phyloP scores from a whole-genome alignment of 2,329 filamentous ascomycete species.

The Epichloe brachyelytri region DNA sequence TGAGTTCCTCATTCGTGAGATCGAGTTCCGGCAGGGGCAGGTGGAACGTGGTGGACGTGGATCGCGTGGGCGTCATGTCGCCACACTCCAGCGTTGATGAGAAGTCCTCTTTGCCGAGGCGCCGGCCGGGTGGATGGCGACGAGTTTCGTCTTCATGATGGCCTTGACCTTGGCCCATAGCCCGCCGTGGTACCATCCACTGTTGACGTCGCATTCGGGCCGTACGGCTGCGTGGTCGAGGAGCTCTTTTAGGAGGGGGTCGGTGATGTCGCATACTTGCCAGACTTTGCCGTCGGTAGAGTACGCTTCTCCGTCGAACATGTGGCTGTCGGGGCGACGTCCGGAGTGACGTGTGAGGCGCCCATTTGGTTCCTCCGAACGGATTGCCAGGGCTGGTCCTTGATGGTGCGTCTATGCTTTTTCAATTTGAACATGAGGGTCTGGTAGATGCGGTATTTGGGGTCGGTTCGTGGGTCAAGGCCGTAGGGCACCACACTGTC shows the following conservation, averaged over 20 bases:
- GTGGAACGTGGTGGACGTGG: constrained; percentile 18
- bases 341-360: constrained; percentile 25
- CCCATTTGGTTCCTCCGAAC: constrained; percentile 28
- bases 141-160: constrained; percentile 79
- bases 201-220: constrained; percentile 45
- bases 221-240: constrained; percentile 51
- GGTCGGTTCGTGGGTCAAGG: constrained; percentile 68
- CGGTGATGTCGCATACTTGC: constrained; percentile 86
- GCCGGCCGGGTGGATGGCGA: constrained; percentile 47
- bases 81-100: constrained; percentile 20
- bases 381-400: constrained; percentile 36
- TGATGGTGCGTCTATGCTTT: constrained; percentile 33
- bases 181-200: constrained; percentile 78
- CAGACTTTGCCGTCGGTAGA: constrained; percentile 77
- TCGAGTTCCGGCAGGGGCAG: constrained; percentile 22
- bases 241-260: constrained; percentile 57
- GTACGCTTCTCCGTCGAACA: constrained; percentile 70
- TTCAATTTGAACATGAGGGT: constrained; percentile 74
- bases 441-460: constrained; percentile 71
- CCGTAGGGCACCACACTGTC: constrained; percentile 80
- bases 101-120: constrained; percentile 29
- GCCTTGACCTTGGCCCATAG: constrained; percentile 73
- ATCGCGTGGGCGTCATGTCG: constrained; percentile 20
- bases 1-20: constrained; percentile 24
- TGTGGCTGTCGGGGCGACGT: constrained; percentile 43